A percentile compares a stretch with the other conserved stretches of the same genome.
These are phyloP conservation scores for Lignosus rhinocerotis DNA, from an alignment of 1,284 basidiomycete genomes.

Conservation along the genomic window DNA sequence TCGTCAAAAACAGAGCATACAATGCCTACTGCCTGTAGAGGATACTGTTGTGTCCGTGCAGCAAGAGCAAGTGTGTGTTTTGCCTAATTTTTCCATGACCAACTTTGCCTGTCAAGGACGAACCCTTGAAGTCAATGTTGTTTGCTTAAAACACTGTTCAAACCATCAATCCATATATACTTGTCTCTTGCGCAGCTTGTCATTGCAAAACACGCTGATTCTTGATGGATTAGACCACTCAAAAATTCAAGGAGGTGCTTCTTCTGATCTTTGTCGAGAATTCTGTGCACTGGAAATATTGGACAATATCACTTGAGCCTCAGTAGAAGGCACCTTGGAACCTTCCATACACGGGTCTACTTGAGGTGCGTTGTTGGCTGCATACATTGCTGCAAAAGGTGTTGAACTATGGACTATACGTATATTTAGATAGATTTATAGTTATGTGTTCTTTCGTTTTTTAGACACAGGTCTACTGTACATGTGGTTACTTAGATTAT, in stretches of 20 bases:
- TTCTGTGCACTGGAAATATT: constrained; percentile 31
- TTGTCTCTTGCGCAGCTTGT: constrained; percentile 14
- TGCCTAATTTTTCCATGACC: constrained; percentile 3
- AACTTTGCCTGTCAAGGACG: constrained; percentile 23
- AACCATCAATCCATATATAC: constrained; percentile 21
- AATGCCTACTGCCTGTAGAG: constrained; percentile 29
- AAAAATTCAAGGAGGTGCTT: constrained; percentile 25
- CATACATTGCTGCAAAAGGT: no score
- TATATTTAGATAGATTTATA: no score
- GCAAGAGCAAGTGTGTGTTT: constrained; percentile 16
- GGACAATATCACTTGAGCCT: constrained; percentile 39
- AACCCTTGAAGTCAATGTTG: constrained; percentile 6
- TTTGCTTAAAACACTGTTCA: constrained; percentile 11
- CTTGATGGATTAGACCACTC: constrained; percentile 30
- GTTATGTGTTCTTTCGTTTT: no score
- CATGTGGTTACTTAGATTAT: no score
- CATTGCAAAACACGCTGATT: constrained; percentile 32
- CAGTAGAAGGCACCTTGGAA: no score
- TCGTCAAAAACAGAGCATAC: constrained; percentile 5
- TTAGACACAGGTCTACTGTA: no score
- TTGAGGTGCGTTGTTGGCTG: no score
- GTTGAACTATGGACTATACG: no score
- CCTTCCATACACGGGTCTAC: no score
- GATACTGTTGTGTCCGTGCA: not conserved
- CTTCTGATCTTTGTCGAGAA: constrained; percentile 29